A percentile compares a stretch with the other conserved stretches of the same genome.
phyloP scores from a whole-genome alignment of 2,329 filamentous ascomycete genomes.

The Neofusicoccum cordaticola region DNA sequence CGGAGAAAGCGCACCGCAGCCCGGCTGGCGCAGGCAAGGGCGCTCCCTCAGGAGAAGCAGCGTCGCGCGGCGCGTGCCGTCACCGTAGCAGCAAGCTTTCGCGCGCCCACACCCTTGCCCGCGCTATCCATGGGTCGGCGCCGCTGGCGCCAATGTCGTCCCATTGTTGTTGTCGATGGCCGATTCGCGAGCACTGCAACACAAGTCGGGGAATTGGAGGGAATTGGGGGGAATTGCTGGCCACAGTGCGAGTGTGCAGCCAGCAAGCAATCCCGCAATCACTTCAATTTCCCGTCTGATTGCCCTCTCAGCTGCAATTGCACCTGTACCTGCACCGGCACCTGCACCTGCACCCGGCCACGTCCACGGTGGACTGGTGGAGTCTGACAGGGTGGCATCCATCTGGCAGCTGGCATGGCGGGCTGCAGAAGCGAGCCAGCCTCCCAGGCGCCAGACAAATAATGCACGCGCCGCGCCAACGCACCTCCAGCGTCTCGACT shows the following conservation, averaged over 20 bases:
- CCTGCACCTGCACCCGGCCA: too few relatives aligned
- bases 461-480: slow-evolving; percentile 11
- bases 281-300: too few relatives aligned
- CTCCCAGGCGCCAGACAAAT: not conserved
- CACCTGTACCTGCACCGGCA: too few relatives aligned
- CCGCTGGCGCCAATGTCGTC: too few relatives aligned
- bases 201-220: too few relatives aligned
- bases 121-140: not conserved
- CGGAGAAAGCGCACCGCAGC: not conserved
- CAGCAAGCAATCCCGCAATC: too few relatives aligned
- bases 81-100: not conserved
- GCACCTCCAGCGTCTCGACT: slow-evolving; percentile 9
- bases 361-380: not conserved
- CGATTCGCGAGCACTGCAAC: too few relatives aligned
- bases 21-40: not conserved
- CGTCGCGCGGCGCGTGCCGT: not conserved
- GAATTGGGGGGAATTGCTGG: too few relatives aligned
- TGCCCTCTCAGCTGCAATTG: too few relatives aligned
- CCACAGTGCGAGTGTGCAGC: too few relatives aligned
- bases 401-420: not conserved
- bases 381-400: slow-evolving; percentile 6
- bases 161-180: too few relatives aligned
- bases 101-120: not conserved
- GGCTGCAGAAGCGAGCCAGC: slow-evolving; percentile 3
- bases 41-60: not conserved